Base-by-base conservation (phyloP, 2,329 filamentous ascomycete species). In the Chaetomium sp. region DNA sequence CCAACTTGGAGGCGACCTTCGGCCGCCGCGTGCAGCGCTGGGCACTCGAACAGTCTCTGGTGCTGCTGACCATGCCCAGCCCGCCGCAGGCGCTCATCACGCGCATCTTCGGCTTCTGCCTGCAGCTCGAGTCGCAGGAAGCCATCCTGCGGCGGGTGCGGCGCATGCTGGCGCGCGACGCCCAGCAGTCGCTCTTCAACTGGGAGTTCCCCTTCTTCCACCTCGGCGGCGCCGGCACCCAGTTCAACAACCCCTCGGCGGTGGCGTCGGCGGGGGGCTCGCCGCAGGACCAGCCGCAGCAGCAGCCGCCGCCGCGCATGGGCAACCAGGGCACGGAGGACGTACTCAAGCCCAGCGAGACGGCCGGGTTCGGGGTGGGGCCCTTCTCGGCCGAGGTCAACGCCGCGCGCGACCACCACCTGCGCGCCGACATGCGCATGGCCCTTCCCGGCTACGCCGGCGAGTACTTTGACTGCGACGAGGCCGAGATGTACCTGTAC, bases 401-500 rank as follows among this genome's bases (percentile, higher is more conserved):
- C 33, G 70, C 77, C 1, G 74, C 78, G 1, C 75, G 79, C 21
- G 81, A 83, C 29, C 74, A 77, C 6, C 70, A 76, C 23, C 69
- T 87, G 8, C 78, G 81, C 45, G 72, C 75, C 13, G 78, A 80
- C 19, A 79, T 90, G 69, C 78, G 78, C 23, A 82, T 85, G 68
- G 82, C 81, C 47, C 75, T 88, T 8, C 81, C 84, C 0, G 89
- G 86, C 0, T 90, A 88, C 66, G 84, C 90, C 65, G 90, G 90
- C 4, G 85, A 91, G 58, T 95, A 91, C 80, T 91, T 90, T 70
- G 91, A 95, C 72, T 79, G 87, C 0, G 84, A 91, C 65, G 92
- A 95, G 74, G 87, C 93, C 0, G 90, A 95, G 75, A 81, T 85
- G 13, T 95, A 93, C 72, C 78, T 96, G 2, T 83, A 82, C 49